Evolutionary conservation across 768 basidiomycete species (phyloP).

Genomic region (Amanita exitialis): DNA sequence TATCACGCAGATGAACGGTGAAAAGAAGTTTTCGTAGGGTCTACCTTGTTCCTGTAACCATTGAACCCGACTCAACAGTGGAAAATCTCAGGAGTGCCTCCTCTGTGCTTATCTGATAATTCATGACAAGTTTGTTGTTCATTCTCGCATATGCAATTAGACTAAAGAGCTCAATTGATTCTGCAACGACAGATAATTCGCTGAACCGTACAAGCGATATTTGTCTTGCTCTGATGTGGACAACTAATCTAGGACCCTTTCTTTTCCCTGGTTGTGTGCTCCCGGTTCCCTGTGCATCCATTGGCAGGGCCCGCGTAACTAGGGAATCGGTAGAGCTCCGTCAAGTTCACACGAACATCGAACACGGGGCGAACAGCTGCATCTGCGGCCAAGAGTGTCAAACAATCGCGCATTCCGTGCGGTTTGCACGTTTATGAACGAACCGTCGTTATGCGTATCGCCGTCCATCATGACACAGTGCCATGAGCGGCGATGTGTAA

Average conservation of each 20-base stretch:
- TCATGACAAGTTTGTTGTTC: too few relatives aligned
- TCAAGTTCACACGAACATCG: neutral
- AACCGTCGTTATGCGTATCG: neutral
- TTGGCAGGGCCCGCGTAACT: conserved; percentile 1
- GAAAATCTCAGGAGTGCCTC: too few relatives aligned
- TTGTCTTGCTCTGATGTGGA: neutral
- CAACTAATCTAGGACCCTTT: neutral
- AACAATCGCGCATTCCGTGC: neutral
- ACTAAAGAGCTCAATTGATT: neutral
- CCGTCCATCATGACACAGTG: neutral
- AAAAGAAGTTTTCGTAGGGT: neutral
- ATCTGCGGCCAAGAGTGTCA: neutral
- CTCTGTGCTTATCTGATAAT: too few relatives aligned
- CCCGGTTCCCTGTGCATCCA: neutral
- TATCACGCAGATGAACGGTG: neutral
- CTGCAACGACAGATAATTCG: neutral
- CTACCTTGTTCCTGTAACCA: neutral
- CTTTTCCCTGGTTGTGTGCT: neutral
- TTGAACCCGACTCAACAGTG: neutral
- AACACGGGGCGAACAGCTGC: conserved; percentile 2
- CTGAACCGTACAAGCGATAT: too few relatives aligned
- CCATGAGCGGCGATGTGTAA: neutral
- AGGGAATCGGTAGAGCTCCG: neutral
- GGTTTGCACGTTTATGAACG: conserved; percentile 2
- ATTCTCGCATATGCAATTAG: neutral